These are phyloP conservation scores for Akebia trifoliata DNA, from an alignment of 164 flowering plant genomes.

Conservation along the genomic window DNA sequence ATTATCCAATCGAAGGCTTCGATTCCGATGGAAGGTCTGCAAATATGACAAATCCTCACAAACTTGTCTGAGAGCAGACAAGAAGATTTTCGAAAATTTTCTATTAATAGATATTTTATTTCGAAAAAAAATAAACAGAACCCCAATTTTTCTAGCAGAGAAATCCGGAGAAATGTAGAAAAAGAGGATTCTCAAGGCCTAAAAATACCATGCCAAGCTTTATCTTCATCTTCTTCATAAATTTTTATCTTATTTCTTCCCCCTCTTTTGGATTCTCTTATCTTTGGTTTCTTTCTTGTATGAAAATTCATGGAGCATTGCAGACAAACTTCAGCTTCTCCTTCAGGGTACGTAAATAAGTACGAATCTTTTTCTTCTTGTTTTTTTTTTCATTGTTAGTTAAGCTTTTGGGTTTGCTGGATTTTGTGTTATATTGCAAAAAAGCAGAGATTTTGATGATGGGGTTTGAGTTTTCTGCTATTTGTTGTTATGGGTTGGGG, in stretches of 20 bases:
- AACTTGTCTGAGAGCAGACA: too few relatives aligned
- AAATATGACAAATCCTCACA: too few relatives aligned
- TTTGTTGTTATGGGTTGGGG: too few relatives aligned
- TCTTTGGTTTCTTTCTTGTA: neutral
- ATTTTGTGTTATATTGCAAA: neutral
- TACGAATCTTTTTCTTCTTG: neutral
- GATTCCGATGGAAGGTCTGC: too few relatives aligned
- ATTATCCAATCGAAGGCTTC: too few relatives aligned
- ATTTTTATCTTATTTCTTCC: conserved; percentile 5
- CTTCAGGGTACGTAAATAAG: conserved; percentile 7
- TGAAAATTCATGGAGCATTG: conserved; percentile 22
- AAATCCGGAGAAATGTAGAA: conserved; percentile 14
- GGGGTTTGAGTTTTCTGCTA: too few relatives aligned
- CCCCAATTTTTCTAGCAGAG: conserved; percentile 19
- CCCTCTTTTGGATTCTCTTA: conserved; percentile 1
- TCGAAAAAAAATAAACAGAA: conserved; percentile 3
- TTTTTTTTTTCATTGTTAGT: neutral
- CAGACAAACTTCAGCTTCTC: conserved; percentile 15
- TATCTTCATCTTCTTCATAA: conserved; percentile 2
- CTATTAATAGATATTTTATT: neutral
- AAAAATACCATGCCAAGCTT: conserved; percentile 19
- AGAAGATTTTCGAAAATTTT: neutral
- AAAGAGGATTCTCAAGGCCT: neutral
- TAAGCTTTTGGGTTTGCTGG: neutral
- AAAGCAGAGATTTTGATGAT: too few relatives aligned